phyloP scores from a whole-genome alignment of 768 basidiomycete genomes.

The Suillus americanus region DNA sequence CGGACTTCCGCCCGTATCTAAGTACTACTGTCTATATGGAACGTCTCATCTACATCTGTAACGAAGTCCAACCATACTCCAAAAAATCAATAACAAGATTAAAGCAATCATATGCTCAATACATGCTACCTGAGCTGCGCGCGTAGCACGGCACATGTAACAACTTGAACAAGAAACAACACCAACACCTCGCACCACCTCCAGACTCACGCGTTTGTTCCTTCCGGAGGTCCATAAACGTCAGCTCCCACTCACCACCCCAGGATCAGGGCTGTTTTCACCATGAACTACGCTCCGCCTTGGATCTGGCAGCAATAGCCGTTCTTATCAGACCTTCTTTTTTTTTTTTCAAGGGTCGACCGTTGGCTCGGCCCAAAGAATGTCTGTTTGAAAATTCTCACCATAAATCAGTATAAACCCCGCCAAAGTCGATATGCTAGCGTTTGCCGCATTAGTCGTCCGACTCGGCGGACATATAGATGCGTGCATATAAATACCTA shows the following conservation, averaged over 20 bases:
- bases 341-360: not conserved
- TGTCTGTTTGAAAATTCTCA: too few relatives aligned
- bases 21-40: not conserved
- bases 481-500: not conserved
- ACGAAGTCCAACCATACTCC: too few relatives aligned
- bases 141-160: too few relatives aligned
- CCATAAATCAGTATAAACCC: too few relatives aligned
- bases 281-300: conserved; percentile 30
- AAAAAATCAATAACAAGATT: not conserved
- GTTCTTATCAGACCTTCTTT: conserved; percentile 7
- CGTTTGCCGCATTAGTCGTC: not conserved
- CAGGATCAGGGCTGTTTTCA: not conserved
- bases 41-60: too few relatives aligned
- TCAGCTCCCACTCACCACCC: too few relatives aligned
- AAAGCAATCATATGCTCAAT: not conserved
- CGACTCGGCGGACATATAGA: not conserved
- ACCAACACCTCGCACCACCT: not conserved
- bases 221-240: too few relatives aligned
- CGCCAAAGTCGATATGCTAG: not conserved
- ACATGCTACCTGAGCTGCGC: not conserved
- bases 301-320: conserved; percentile 28
- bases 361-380: not conserved
- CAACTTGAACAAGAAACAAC: too few relatives aligned
- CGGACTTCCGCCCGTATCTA: not conserved
- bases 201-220: too few relatives aligned